Base-by-base conservation (phyloP, 148 eudicot genomes). In the Rhododendron williamsianum region DNA sequence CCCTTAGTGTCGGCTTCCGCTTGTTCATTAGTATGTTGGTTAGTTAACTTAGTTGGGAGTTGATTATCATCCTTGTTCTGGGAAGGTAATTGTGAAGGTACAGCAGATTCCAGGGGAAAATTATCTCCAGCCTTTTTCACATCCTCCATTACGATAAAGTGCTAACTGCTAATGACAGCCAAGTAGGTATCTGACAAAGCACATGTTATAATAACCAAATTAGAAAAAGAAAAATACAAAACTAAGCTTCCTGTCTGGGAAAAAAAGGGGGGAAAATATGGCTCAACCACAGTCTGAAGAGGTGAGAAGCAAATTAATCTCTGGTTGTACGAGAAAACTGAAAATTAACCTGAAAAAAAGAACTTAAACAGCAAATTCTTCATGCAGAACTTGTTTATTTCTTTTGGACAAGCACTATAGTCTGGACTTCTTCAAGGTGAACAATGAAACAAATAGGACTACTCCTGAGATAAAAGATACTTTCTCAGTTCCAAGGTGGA, bases 121-220 rank as follows among this genome's bases (percentile, higher is more conserved):
- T n/a, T 88, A 25, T 79, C 84, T 43, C 83, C 76, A 72, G 79
- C 60, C 83, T 71, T 80, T 83, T 86, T 86, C 67, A 54, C 48
- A 79, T 83, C 87, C 63, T 88, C 88, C 90, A 88, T 88, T 80
- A 65, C 46, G 69, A n/a, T 45, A 78, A 82, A 35, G 80, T 74
- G 54, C 77, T 69, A 83, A 81, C 52, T 74, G 54, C 77, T 54
- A 83, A 81, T 51, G 35, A 80, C 25, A 73, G 46, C 84, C 27
- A 49, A 85, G 12, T 7, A 73, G 69, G 56, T 83, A 83, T 67
- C 90, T 86, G 78, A 78, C 38, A 15, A 15, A 56, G 63, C 9
- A 46, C 43, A 86, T 36, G 60, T 72, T 25, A 43, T 33, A 9
- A 45, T 8, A 87, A 60, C 76, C 38, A 4, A 15, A 33, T 85